phyloP scores from a whole-genome alignment of 805 yeast species.

The Wickerhamomyces subpelliculosus region DNA sequence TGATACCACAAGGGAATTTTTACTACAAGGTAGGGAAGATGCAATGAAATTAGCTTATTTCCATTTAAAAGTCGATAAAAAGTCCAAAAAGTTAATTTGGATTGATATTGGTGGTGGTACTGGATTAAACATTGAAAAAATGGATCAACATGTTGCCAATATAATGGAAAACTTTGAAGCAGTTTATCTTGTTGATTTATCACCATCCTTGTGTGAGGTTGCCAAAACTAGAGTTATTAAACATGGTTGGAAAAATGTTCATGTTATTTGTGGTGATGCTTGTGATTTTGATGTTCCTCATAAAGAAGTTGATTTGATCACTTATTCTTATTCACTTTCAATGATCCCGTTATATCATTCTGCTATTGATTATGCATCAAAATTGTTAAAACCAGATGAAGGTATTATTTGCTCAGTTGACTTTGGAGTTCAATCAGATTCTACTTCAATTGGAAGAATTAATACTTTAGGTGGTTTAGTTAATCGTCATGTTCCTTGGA shows the following conservation, averaged over 20 bases:
- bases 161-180: conserved; percentile 44
- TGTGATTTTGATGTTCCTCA: conserved; percentile 53
- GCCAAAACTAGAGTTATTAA: conserved; percentile 52
- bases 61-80: conserved; percentile 34
- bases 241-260: conserved; percentile 51
- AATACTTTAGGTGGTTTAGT: conserved; percentile 71
- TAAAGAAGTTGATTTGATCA: conserved; percentile 57
- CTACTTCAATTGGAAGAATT: conserved; percentile 58
- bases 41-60: conserved; percentile 53
- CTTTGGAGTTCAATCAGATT: conserved; percentile 69
- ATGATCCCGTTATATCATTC: conserved; percentile 84
- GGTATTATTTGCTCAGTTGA: conserved; percentile 71
- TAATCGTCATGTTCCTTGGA: conserved; percentile 70
- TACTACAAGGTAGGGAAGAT: conserved; percentile 65
- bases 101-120: conserved; percentile 85
- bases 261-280: conserved; percentile 68
- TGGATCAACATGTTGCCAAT: conserved; percentile 43
- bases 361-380: conserved; percentile 61
- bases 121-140: conserved; percentile 72
- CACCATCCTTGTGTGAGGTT: conserved; percentile 69
- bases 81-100: conserved; percentile 50
- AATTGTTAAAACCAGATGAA: conserved; percentile 39
- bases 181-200: conserved; percentile 66
- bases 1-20: conserved; percentile 59
- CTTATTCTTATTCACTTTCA: conserved; percentile 74